A percentile compares a stretch with the other conserved stretches of the same genome.
Evolutionary conservation across 768 basidiomycete genomes (phyloP).

Genomic region (Mrakia frigida): DNA sequence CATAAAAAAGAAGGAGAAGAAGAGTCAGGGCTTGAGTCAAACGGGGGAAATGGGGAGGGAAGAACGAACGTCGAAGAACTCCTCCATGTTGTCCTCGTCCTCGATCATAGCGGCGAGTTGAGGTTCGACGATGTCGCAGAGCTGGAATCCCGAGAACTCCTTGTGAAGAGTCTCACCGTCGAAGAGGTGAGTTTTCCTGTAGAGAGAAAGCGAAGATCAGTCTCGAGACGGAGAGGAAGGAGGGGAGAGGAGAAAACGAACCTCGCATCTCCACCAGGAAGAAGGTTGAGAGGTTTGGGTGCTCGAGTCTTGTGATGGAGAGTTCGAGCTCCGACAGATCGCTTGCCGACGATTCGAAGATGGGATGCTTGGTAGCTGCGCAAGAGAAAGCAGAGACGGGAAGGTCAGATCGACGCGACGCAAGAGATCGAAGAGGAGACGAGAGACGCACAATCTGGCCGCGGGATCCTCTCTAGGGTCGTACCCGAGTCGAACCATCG

Average conservation of each 20-base stretch:
- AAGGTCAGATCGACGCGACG: not conserved
- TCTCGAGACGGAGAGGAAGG: not conserved
- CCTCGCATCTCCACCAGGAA: conserved; percentile 27
- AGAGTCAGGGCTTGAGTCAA: not conserved
- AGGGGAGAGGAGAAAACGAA: not conserved
- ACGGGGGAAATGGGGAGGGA: not conserved
- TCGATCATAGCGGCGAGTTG: conserved; percentile 77
- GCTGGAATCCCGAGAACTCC: conserved; percentile 87
- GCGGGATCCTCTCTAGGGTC: conserved; percentile 73
- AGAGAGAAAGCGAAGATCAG: not conserved
- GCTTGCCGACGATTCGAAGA: conserved; percentile 81
- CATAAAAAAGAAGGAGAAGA: not conserved
- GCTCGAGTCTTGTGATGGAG: not conserved
- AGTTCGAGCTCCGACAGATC: conserved; percentile 49
- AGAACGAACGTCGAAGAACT: conserved; percentile 66
- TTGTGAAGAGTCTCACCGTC: conserved; percentile 74
- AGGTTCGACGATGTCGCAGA: conserved; percentile 84
- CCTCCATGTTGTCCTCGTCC: conserved; percentile 61
- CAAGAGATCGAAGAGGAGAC: not conserved
- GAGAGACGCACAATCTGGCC: conserved; percentile 66
- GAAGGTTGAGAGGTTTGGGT: conserved; percentile 10
- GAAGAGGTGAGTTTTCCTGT: conserved; percentile 69
- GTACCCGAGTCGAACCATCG: conserved; percentile 76
- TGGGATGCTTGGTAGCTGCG: conserved; percentile 83
- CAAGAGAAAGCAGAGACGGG: not conserved